Conservation (phyloP, 495 filamentous ascomycete genomes). For the Aspergillus funiculosus region DNA sequence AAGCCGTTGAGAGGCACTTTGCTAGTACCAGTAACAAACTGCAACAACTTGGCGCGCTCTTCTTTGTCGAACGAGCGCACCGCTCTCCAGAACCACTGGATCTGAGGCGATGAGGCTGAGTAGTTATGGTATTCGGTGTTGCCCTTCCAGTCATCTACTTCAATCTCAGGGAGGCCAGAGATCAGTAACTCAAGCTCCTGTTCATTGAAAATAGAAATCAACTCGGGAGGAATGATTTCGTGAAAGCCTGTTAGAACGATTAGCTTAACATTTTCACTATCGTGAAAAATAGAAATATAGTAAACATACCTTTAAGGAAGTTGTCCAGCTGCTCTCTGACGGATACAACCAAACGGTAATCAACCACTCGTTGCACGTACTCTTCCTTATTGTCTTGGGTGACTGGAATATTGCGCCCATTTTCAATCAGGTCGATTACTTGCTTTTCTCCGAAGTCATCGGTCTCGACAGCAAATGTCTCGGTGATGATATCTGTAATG, state of each 20-base stretch:
- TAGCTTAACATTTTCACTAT: constrained; percentile 17
- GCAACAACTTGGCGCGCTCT: constrained; percentile 92
- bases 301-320: constrained; percentile 76
- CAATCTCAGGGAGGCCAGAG: constrained; percentile 93
- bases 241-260: constrained; percentile 67
- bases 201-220: constrained; percentile 97
- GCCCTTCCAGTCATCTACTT: constrained; percentile 98
- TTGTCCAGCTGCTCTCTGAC: constrained; percentile 91
- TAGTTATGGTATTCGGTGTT: constrained; percentile 99
- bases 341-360: constrained; percentile 83
- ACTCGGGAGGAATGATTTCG: constrained; percentile 90
- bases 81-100: constrained; percentile 99
- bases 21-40: constrained; percentile 97
- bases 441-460: constrained; percentile 87
- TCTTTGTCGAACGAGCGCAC: constrained; percentile 98
- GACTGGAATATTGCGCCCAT: constrained; percentile 86
- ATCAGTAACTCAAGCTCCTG: constrained; percentile 96
- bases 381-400: constrained; percentile 99
- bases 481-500: constrained; percentile 97
- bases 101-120: constrained; percentile 86
- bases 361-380: constrained; percentile 89
- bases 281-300: neutral
- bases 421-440: constrained; percentile 77
- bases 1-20: constrained; percentile 99
- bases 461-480: constrained; percentile 90